Evolutionary conservation across 2,329 filamentous ascomycete species (phyloP), one percentile per base, ranked within the genome.

Genomic region (Drechmeria coniospora): DNA sequence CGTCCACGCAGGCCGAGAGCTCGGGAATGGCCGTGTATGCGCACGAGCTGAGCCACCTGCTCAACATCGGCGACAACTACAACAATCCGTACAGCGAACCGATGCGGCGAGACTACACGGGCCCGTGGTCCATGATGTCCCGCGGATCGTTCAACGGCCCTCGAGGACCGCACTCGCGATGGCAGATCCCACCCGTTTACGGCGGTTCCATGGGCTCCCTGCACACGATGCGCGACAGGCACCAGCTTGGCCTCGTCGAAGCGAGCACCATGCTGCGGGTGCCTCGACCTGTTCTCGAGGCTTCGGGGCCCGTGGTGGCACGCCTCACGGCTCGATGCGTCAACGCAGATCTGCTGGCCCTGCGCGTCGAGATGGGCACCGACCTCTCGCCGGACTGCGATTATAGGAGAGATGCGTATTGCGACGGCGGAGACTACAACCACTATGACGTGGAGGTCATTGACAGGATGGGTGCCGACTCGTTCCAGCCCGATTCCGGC

Each of bases 41-140:
- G 1, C 64, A 68, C 38, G 63, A 68, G 35, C 45, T 68, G 4
- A 59, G 52, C 15, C 64, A 68, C 40, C 41, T 68, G 21, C 51
- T 68, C 1, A 53, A 56, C 10, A 66, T 67, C 14, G 57, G 59
- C 7, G 64, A 68, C 37, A 68, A 68, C 39, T 67, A 68, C 38
- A 67, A 67, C 36, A 68, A 68, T 29, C 63, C 63, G 0, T 67
- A 59, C 36, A 49, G 56, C 3, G 37, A 46, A 1, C 62, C 61
- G 1, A 40, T 54, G 23, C 53, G 58, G 3, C 56, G 64, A 14
- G 44, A 57, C 1, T 67, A 62, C 39, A 63, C 62, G 0, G 64
- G 64, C 0, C 61, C 63, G 0, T 68, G 56, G 49, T 60, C 56
- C 5, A 68, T 68, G 63, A 49, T 68, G 34, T 57, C 56, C 14